Evolutionary conservation across 164 flowering plant genomes (phyloP), one percentile per base, ranked within the genome.

Genomic region (Paratinospora sagittata): DNA sequence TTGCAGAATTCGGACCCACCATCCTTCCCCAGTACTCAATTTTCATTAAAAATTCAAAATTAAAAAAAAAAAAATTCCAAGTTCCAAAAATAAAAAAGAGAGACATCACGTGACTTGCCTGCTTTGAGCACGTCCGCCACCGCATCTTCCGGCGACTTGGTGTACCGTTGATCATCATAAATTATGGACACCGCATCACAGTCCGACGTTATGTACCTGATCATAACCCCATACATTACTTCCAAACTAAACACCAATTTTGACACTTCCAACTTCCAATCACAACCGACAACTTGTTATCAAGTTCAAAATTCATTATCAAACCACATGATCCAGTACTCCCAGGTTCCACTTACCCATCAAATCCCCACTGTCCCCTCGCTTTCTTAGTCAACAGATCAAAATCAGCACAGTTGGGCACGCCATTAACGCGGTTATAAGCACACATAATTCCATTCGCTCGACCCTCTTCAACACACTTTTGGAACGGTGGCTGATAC

Each of bases 371-470:
- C 8, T 67, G 47, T 14, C 71, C 68, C 67, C 98, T 85, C 1
- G 93, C 95, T 16, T 86, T 85, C 1, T 73, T 84, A 60, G 95
- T 52, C 24, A 94, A 73, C 67, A 94, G 89, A 76, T 88, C 71
- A 70, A 43, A 79, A 77, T 94, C 88, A 0, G 97, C 97, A 69
- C 98, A 94, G 72, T 70, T 85, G 21, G 97, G 98, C 58, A 92
- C 86, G 4, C 95, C 97, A 77, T 94, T 94, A 26, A 94, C 90
- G 6, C 85, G 85, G 71, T 90, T 94, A 75, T 92, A 94, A 30
- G 97, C 91, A 72, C 97, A 92, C 97, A 94, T 90, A 23, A 94
- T 85, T 17, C 97, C 90, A 72, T 93, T 92, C 16, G 97, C 95
- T 75, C 73, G 65, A 17, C 89, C 97, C 73, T 88, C 43, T 71